Evolutionary conservation across 2,329 filamentous ascomycete species (phyloP).

Genomic region (Chaetomium strumarium): DNA sequence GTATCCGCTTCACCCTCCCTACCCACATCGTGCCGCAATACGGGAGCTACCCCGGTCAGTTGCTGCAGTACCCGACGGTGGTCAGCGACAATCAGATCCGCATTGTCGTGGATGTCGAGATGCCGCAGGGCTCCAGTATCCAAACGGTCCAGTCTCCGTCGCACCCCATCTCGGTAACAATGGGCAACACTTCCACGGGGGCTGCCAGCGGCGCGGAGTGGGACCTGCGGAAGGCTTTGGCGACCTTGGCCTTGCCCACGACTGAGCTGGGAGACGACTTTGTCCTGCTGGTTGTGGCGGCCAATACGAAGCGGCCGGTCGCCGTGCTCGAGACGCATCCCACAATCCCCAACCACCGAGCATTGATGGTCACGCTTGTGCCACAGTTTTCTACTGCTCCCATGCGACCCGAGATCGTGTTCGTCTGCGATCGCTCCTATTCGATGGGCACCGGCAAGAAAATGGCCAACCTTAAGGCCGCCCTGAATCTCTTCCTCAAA

Average conservation of each 20-base stretch:
- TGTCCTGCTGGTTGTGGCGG: constrained; percentile 57
- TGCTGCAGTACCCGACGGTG: constrained; percentile 23
- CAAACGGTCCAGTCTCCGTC: constrained; percentile 59
- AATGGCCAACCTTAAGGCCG: constrained; percentile 48
- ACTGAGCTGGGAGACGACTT: constrained; percentile 59
- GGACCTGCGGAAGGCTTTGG: constrained; percentile 54
- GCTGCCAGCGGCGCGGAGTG: constrained; percentile 40
- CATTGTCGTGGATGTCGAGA: constrained; percentile 54
- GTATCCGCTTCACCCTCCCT: constrained; percentile 63
- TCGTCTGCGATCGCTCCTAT: constrained; percentile 66
- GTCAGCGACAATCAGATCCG: constrained; percentile 37
- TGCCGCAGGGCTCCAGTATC: constrained; percentile 52
- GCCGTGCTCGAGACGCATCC: constrained; percentile 64
- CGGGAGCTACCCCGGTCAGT: constrained; percentile 40
- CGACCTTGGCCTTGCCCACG: constrained; percentile 48
- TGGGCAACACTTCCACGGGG: constrained; percentile 50
- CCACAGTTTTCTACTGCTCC: constrained; percentile 60
- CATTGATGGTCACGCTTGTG: constrained; percentile 65
- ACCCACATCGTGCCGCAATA: constrained; percentile 63
- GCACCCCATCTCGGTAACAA: constrained; percentile 59
- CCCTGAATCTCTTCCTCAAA: constrained; percentile 59
- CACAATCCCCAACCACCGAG: constrained; percentile 53
- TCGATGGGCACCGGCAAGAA: constrained; percentile 45
- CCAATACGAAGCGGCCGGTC: constrained; percentile 53
- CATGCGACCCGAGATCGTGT: constrained; percentile 57